Evolutionary conservation across 495 filamentous ascomycete genomes (phyloP).

Genomic region (Daldinia bambusicola): DNA sequence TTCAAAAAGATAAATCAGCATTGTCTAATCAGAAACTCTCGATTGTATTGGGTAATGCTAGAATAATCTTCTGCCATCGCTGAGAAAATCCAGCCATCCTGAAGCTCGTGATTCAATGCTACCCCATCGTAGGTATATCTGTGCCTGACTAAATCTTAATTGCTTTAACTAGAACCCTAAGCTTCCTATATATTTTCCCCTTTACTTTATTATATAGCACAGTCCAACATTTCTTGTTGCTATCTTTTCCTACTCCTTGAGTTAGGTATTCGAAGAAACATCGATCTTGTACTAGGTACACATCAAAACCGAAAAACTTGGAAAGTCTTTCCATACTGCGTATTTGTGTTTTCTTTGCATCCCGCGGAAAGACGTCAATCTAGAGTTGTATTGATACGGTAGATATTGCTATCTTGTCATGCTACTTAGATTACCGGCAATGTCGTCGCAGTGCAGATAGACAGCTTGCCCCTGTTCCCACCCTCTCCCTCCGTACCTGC

Average conservation of each 20-base stretch:
- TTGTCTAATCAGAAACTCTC: constrained; percentile 14
- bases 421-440: constrained; percentile 12
- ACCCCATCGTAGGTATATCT: background rate
- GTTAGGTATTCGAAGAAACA: background rate
- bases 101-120: constrained; percentile 8
- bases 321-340: too few species aligned
- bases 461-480: constrained; percentile 18
- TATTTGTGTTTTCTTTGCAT: too few species aligned
- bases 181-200: background rate
- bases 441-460: constrained; percentile 31
- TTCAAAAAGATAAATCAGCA: constrained; percentile 20
- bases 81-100: constrained; percentile 3
- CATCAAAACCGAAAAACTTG: too few species aligned
- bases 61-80: constrained; percentile 1
- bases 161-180: background rate
- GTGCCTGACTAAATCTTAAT: background rate
- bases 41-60: constrained; percentile 9
- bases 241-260: background rate
- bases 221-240: background rate
- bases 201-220: background rate
- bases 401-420: constrained; percentile 6
- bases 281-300: background rate
- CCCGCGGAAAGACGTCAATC: constrained; percentile 2
- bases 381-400: constrained; percentile 9
- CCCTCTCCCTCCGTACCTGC: constrained; percentile 19